These are phyloP conservation scores for Plantago ovata DNA, from an alignment of 257 asterid genomes.

Conservation along the genomic window DNA sequence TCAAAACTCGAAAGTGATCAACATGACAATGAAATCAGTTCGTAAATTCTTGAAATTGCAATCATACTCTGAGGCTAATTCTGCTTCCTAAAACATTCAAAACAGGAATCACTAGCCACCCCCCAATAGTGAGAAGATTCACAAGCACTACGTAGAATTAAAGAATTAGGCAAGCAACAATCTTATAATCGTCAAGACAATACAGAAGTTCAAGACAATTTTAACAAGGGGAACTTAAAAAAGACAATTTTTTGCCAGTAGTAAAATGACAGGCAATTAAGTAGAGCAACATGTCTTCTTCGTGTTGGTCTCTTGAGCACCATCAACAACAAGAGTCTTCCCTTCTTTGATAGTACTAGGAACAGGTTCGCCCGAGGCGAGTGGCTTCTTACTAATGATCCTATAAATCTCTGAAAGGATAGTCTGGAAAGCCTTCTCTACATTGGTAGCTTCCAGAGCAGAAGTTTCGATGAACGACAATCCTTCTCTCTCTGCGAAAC, in stretches of 20 bases:
- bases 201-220: constrained; percentile 13
- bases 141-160: no score
- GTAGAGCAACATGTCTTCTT: constrained; percentile 80
- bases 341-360: constrained; percentile 70
- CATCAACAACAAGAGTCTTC: constrained; percentile 67
- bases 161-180: no score
- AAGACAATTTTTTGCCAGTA: neutral
- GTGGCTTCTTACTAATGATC: constrained; percentile 77
- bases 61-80: no score
- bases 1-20: no score
- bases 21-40: no score
- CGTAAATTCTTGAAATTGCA: no score
- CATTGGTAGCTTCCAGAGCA: constrained; percentile 84
- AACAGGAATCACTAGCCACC: no score
- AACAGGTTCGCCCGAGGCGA: constrained; percentile 62
- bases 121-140: no score
- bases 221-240: constrained; percentile 6
- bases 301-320: constrained; percentile 50
- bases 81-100: no score
- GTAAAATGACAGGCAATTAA: constrained; percentile 10
- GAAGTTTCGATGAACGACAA: constrained; percentile 88
- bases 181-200: neutral
- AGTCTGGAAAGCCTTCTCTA: constrained; percentile 79
- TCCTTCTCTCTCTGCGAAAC: constrained; percentile 84
- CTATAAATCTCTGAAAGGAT: constrained; percentile 85